Evolutionary conservation across 768 basidiomycete genomes (phyloP), one percentile per base, ranked within the genome.

Genomic region (Leccinum incarnatum): DNA sequence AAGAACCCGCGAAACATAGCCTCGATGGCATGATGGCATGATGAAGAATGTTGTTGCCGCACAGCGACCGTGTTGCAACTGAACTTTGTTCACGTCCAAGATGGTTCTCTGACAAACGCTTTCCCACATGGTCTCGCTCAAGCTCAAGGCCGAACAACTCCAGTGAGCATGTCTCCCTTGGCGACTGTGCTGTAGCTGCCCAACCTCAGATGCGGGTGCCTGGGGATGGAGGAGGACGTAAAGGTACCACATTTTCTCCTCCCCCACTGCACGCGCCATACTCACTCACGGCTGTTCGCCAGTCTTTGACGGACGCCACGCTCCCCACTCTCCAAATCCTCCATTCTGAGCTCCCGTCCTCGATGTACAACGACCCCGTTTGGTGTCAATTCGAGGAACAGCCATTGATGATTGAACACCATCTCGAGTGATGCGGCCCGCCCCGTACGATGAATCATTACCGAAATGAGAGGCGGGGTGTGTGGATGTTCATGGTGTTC

Each of bases 401-500:
- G 84, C 80, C 19, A 91, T 70, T 71, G 37, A 40, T 40, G 17
- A 9, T 15, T 36, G 36, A 36, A 36, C 36, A 15, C 36, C 36
- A 36, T 40, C n/a, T 42, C 40, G 10, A 42, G 91, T 73, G 84
- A 85, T 15, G 78, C 68, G 0, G 76, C 70, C 4, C 89, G 81
- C 79, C 84, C 85, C 59, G 79, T 32, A 72, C 0, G 78, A 76
- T 2, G 70, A 68, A 67, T 91, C 88, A 60, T 85, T 83, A 19
- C 83, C 84, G 64, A 85, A 87, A 42, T 88, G 81, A 8, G 87
- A 84, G 32, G 91, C 82, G 5, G 79, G 78, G 11, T 77, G 11
- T 90, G 77, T 2, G 82, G 72, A 46, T 84, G 81, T 70, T 90
- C 88, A 68, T 89, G 88, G 68, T 89, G 88, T 71, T 89, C 87